phyloP scores from a whole-genome alignment of 2,329 filamentous ascomycete species.

The Scolecobasidium constrictum region DNA sequence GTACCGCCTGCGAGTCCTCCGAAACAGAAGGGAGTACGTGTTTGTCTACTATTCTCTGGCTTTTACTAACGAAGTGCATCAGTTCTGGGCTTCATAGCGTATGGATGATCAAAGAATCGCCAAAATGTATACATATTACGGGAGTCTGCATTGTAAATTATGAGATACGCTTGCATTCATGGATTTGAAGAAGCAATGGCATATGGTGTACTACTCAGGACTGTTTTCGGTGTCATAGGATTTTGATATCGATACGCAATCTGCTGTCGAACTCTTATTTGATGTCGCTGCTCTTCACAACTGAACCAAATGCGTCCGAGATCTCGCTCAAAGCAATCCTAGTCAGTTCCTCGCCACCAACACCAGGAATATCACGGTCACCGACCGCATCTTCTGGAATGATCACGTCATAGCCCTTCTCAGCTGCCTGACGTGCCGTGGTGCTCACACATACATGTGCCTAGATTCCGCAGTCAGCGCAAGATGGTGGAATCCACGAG shows the following conservation, averaged over 20 bases:
- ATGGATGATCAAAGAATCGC: neutral
- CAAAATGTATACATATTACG: neutral
- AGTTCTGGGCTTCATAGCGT: neutral
- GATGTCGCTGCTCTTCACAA: conserved; percentile 42
- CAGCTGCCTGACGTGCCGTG: conserved; percentile 49
- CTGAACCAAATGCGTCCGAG: conserved; percentile 49
- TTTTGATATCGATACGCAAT: too few relatives aligned
- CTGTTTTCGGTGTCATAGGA: too few relatives aligned
- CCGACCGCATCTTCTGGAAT: conserved; percentile 53
- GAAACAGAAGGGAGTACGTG: neutral
- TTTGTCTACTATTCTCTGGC: neutral
- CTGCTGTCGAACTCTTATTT: too few relatives aligned
- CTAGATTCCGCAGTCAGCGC: conserved; percentile 30
- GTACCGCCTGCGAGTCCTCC: neutral
- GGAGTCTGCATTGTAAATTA: too few relatives aligned
- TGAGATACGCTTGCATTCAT: too few relatives aligned
- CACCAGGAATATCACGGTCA: conserved; percentile 55
- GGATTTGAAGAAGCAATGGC: too few relatives aligned
- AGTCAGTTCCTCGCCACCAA: conserved; percentile 2
- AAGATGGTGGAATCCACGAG: conserved; percentile 2
- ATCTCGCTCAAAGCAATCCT: neutral
- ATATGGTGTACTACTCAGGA: too few relatives aligned
- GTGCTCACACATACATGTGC: conserved; percentile 56
- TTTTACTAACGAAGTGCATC: neutral
- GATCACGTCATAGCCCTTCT: conserved; percentile 54